Evolutionary conservation across 208 protist species (phyloP).

Genomic region (Leishmania lainsoni): DNA sequence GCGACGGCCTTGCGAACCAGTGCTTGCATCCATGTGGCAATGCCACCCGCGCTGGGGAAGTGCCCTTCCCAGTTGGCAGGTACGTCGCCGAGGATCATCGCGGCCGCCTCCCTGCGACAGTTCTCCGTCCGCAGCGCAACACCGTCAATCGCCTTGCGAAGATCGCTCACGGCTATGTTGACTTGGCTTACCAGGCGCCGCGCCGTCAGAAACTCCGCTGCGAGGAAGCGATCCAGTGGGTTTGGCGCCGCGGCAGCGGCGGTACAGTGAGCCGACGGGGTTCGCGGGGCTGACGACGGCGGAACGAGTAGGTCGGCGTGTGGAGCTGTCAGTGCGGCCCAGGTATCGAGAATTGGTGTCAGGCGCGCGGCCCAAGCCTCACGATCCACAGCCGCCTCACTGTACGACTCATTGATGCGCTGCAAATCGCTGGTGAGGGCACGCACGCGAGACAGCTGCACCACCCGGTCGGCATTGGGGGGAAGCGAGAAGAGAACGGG

Average conservation of each 20-base stretch:
- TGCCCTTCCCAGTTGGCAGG: slow-evolving; percentile 85
- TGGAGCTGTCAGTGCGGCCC: slow-evolving; percentile 71
- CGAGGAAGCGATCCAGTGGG: slow-evolving; percentile 92
- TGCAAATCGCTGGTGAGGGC: slow-evolving; percentile 84
- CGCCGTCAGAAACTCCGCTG: slow-evolving; percentile 80
- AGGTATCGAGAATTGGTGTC: slow-evolving; percentile 84
- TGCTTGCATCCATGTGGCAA: slow-evolving; percentile 88
- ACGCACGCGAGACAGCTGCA: slow-evolving; percentile 82
- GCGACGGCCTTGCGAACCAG: slow-evolving; percentile 80
- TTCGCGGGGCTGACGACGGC: slow-evolving; percentile 19
- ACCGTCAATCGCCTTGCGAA: slow-evolving; percentile 92
- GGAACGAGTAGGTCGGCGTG: slow-evolving; percentile 65
- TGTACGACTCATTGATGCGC: slow-evolving; percentile 69
- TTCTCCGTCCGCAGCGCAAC: slow-evolving; percentile 81
- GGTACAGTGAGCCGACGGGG: slow-evolving; percentile 3
- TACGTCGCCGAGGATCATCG: slow-evolving; percentile 87
- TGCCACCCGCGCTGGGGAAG: slow-evolving; percentile 86
- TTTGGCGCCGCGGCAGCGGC: slow-evolving; percentile 30
- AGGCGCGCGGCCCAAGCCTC: slow-evolving; percentile 88
- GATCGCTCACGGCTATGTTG: slow-evolving; percentile 71
- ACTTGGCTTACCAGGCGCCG: slow-evolving; percentile 76
- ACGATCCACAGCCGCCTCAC: slow-evolving; percentile 70
- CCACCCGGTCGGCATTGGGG: slow-evolving; percentile 93
- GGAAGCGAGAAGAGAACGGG: slow-evolving; percentile 94
- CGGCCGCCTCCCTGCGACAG: slow-evolving; percentile 69